These are phyloP conservation scores for Scolecobasidium constrictum DNA, from an alignment of 2,329 filamentous ascomycete genomes.

Conservation along the genomic window DNA sequence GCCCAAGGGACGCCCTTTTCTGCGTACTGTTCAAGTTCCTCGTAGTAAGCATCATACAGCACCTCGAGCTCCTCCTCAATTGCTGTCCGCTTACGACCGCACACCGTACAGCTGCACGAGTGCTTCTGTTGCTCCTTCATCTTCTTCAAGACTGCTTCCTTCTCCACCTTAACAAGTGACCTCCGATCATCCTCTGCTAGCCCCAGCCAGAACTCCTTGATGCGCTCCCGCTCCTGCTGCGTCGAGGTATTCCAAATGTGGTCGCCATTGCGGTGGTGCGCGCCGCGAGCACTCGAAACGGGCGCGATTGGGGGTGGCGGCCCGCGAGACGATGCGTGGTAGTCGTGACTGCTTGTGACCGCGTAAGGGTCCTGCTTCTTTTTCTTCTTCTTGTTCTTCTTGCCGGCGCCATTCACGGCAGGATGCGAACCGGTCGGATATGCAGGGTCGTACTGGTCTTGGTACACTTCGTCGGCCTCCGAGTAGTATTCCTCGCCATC, in stretches of 20 bases:
- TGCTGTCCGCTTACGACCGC: constrained; percentile 86
- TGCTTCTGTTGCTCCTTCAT: constrained; percentile 99
- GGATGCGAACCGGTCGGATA: neutral
- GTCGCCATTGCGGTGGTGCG: constrained; percentile 48
- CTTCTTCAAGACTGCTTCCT: constrained; percentile 93
- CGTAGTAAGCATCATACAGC: constrained; percentile 95
- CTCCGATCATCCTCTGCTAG: constrained; percentile 90
- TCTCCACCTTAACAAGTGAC: constrained; percentile 93
- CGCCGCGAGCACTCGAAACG: constrained; percentile 29
- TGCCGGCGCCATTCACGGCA: constrained; percentile 5
- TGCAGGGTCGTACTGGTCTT: constrained; percentile 42
- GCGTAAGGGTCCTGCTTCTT: constrained; percentile 6
- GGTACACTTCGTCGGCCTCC: constrained; percentile 35
- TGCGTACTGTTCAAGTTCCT: constrained; percentile 94
- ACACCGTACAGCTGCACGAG: constrained; percentile 96
- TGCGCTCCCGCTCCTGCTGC: constrained; percentile 87
- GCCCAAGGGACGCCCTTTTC: constrained; percentile 50
- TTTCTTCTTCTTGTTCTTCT: constrained; percentile 11
- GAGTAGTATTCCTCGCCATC: constrained; percentile 22
- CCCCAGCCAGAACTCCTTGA: constrained; percentile 96
- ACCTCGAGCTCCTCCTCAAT: constrained; percentile 98
- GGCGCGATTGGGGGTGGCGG: constrained; percentile 10
- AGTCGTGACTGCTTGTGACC: constrained; percentile 14
- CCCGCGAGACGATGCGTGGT: constrained; percentile 21
- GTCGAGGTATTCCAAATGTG: constrained; percentile 98